Evolutionary conservation across 1,139 yeast genomes (phyloP), one percentile per base, ranked within the genome.

Genomic region (Waltiozyma sp.): DNA sequence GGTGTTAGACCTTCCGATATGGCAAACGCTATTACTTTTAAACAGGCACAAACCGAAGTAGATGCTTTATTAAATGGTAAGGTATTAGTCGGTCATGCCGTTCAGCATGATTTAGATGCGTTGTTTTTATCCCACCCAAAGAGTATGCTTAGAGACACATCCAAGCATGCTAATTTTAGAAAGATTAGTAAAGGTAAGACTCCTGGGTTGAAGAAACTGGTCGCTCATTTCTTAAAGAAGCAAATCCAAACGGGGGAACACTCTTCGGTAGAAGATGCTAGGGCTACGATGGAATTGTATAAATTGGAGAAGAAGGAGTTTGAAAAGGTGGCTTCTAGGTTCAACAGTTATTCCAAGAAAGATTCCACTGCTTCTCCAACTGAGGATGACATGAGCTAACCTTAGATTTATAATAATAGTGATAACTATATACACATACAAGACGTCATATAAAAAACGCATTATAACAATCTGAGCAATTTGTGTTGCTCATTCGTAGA

Each of bases 231-330:
- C 36, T 62, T 86, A 40, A 69, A 73, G 1, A 47, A 74, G 2
- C 78, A 74, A 11, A 86, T 89, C 48, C 97, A 89, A 61, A 65
- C 64, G 1, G 87, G 81, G 0, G 72, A 77, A 47, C 97, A 89
- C 63, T 81, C 93, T 9, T 85, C 96, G 0, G 85, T 89, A 1
- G 95, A 86, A 57, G 96, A 88, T 65, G 95, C 96, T 0, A 73
- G 77, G 52, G 91, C 91, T 2, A 78, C 95, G 0, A 87, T 88
- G 96, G 63, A 80, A 44, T 61, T 88, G 24, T 88, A 77, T 57
- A 70, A 87, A 47, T 57, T 74, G 44, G 73, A 75, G 53, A 79
- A 75, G 54, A 65, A 63, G 43, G 86, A 77, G 42, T 37, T 84
- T 51, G 91, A 83, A 50, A 60, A 60, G 41, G 38, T 55, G 35